Evolutionary conservation across 2,329 filamentous ascomycete species (phyloP).

Genomic region (Alternaria ventricosa): DNA sequence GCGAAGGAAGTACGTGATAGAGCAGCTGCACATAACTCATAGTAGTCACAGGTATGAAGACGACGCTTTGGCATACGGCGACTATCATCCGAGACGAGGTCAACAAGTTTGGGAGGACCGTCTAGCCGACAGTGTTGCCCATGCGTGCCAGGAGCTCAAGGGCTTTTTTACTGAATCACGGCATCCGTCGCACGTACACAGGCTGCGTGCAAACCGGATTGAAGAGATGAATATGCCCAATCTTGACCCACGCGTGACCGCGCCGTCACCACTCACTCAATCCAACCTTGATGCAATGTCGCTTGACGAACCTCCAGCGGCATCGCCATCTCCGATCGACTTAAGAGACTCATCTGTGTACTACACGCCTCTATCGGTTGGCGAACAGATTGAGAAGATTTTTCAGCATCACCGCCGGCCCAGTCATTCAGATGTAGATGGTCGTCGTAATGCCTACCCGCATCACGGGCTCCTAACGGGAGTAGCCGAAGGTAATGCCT

Average conservation of each 20-base stretch:
- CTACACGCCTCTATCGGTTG: not conserved
- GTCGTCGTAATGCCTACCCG: not conserved
- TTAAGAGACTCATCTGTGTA: not conserved
- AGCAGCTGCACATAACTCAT: not conserved
- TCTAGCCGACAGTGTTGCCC: not conserved
- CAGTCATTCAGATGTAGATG: not conserved
- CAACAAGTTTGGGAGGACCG: not conserved
- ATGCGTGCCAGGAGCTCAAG: not conserved
- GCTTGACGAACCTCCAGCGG: not conserved
- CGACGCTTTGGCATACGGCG: not conserved
- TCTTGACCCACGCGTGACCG: not conserved
- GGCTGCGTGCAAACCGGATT: not conserved
- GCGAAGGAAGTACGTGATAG: not conserved
- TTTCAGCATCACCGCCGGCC: not conserved
- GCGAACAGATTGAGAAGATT: not conserved
- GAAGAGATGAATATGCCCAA: not conserved
- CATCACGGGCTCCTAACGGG: not conserved
- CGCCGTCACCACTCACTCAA: not conserved
- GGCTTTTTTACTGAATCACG: not conserved
- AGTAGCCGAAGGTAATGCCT: not conserved
- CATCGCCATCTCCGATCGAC: not conserved
- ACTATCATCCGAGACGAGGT: not conserved
- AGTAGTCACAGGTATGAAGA: not conserved
- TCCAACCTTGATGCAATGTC: not conserved
- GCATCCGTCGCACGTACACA: not conserved